Evolutionary conservation across 108 stramenopile species (phyloP).

Genomic region (Parietichytrium sp.): DNA sequence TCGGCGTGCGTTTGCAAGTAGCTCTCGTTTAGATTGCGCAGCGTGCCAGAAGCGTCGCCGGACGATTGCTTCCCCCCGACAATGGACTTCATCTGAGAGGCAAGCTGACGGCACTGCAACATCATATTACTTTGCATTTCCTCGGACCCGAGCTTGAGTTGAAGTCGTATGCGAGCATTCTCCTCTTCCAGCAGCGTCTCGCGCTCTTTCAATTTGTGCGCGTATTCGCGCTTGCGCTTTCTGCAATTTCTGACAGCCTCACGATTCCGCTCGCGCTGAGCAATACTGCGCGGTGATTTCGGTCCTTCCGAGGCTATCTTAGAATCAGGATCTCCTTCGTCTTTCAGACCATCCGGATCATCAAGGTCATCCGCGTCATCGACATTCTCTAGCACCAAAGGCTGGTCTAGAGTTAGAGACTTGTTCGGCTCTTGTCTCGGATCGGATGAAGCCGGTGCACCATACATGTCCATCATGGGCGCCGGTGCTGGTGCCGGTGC

Average conservation of each 20-base stretch:
- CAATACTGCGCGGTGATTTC: conserved; percentile 8
- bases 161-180: conserved; percentile 14
- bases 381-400: too few species aligned
- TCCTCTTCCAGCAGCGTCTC: conserved; percentile 23
- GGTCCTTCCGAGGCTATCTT: background rate
- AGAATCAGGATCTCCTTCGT: too few species aligned
- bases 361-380: too few species aligned
- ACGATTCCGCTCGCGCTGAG: conserved; percentile 29
- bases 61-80: background rate
- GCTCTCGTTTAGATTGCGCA: background rate
- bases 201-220: conserved; percentile 18
- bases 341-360: too few species aligned
- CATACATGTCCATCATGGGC: too few species aligned
- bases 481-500: too few species aligned
- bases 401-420: too few species aligned
- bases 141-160: conserved; percentile 26
- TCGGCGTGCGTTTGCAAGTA: conserved; percentile 26
- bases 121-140: conserved; percentile 18
- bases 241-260: conserved; percentile 19
- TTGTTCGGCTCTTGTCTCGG: too few species aligned
- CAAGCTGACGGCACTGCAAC: background rate
- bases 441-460: too few species aligned
- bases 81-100: background rate
- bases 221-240: conserved; percentile 18
- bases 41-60: background rate